Base-by-base conservation (phyloP, 495 filamentous ascomycete genomes). In the Penicillium waksmanii region DNA sequence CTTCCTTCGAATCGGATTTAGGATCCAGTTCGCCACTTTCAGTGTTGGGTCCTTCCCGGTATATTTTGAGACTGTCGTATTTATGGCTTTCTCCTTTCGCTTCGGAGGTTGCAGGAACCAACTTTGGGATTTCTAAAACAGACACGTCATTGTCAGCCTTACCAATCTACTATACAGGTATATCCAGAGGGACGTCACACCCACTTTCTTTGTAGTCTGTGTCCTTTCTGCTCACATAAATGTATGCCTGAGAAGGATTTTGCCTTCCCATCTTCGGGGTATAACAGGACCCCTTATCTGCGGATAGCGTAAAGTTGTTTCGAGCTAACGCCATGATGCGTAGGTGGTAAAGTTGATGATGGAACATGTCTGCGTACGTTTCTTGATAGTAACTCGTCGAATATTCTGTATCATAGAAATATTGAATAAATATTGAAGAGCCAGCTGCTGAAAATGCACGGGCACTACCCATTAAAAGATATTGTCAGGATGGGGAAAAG, bases 1-100 rank as follows among this genome's bases (percentile, higher is more conserved):
- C 56, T 51, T 58, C 46, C 46, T 58, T 40, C n/a, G 46, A 51
- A 10, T 52, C 18, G 19, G 21, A 25, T 40, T 36, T 35, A 38
- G 56, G 21, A 40, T 58, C 25, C n/a, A 57, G 21, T 50, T 57
- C 56, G 35, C 56, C 56, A 43, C 56, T 58, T 36, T 58, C 56
- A 2, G 56, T 52, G 51, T 58, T 58, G 18, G 43, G 56, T 18
- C 56, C 56, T 51, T 58, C 46, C 18, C 56, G 56, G 35, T 58
- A 42, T 18, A 38, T 17, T 51, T 58, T 58, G 35, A 58, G 56
- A 42, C 56, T 58, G 46, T 58, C 33, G 42, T 58, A 43, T 49
- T 52, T 58, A 44, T 44, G 42, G 42, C 42, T 44, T 44, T 44
- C 42, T n/a, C 17, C 42, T 44, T 44, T 44, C 17, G 42, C 42